Evolutionary conservation across 495 filamentous ascomycete species (phyloP), one percentile per base, ranked within the genome.

Genomic region (Hypoxylon cercidicola): DNA sequence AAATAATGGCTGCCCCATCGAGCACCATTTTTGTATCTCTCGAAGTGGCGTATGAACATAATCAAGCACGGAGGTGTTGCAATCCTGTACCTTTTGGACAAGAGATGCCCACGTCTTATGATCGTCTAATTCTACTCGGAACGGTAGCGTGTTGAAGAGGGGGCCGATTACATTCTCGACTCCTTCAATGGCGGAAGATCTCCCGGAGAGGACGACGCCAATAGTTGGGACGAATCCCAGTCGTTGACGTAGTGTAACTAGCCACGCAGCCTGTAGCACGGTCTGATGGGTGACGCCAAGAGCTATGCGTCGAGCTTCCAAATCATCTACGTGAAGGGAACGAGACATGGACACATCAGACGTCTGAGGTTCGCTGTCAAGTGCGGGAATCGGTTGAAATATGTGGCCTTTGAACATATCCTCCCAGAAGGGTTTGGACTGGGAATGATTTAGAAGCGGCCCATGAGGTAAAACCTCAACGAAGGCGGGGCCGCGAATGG

Each of bases 111-210:
- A 87, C 8, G 76, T 85, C 13, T 81, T 76, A n/a, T 75, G 48
- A 13, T 75, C 63, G 21, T 76, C 68, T 8, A 84, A 53, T 8
- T 81, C 71, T 11, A 88, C 71, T 35, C 81, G 75, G 68, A 89
- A 90, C 7, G 93, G 91, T 0, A 97, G 79, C 0, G 93, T 97
- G 74, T 97, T 98, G 81, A 98, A 96, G 3, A 97, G 73, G 0
- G 94, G 94, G 0, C 95, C 95, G 51, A 93, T 84, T 7, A 90
- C 83, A 8, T 81, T 75, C 32, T 96, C 92, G 12, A 87, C 84
- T 0, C 79, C 83, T 23, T 88, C 82, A 16, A 89, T 71, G 20
- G 88, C 82, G 1, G 96, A 81, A 10, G 84, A 80, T 50, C 91
- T 81, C 2, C 91, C 91, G 15, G 91, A 90, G 1, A 89, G 82